A percentile compares a stretch with the other conserved stretches of the same genome.
phyloP scores from a whole-genome alignment of 2,329 filamentous ascomycete species.

The Nemania sp. region DNA sequence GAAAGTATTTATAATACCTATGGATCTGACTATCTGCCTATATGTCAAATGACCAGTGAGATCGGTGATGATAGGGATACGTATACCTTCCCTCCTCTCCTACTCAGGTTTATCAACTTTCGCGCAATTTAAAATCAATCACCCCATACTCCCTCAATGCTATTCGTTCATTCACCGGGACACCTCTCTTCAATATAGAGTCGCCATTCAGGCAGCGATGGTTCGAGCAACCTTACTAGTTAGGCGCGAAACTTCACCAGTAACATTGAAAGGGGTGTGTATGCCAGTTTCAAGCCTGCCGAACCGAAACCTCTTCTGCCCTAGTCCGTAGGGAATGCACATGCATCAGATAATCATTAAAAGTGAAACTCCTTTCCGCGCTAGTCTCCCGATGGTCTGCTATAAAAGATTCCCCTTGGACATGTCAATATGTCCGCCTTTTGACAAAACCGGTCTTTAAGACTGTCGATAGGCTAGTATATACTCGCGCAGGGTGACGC shows the following conservation, averaged over 20 bases:
- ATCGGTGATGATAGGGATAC: constrained; percentile 2
- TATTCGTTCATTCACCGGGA: constrained; percentile 22
- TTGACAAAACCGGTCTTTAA: neutral
- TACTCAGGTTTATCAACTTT: constrained; percentile 4
- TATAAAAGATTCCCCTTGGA: neutral
- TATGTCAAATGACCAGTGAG: constrained; percentile 18
- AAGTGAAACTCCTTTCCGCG: neutral
- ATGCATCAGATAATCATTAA: constrained; percentile 19
- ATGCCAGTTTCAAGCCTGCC: neutral
- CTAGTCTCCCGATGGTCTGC: neutral
- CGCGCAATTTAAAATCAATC: constrained; percentile 13
- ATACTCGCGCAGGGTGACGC: constrained; percentile 18
- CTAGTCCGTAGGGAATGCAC: neutral
- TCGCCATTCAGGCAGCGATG: neutral
- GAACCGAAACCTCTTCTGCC: neutral
- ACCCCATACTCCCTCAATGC: constrained; percentile 34
- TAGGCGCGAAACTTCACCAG: neutral
- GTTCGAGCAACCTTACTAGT: neutral
- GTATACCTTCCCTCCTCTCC: neutral
- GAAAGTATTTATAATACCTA: constrained; percentile 13
- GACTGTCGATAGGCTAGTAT: constrained; percentile 15
- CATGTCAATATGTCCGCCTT: neutral
- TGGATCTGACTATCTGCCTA: constrained; percentile 9
- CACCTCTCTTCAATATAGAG: neutral
- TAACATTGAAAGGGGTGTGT: neutral